phyloP scores from a whole-genome alignment of 2,329 filamentous ascomycete genomes.

The Tolypocladium ovalisporum region DNA sequence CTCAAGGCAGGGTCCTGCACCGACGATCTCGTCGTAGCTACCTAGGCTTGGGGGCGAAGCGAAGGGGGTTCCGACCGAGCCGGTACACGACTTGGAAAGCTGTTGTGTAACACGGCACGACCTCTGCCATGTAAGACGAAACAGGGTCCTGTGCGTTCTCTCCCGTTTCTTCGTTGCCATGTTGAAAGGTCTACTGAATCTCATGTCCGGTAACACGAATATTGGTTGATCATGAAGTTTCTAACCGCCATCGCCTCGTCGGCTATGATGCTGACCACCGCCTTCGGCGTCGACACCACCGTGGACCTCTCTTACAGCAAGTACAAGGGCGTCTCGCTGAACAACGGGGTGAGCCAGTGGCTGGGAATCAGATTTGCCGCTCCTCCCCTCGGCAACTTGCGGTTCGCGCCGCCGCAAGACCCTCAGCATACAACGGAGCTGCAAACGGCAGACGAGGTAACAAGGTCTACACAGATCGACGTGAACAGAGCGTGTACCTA shows the following conservation, averaged over 20 bases:
- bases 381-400: constrained; percentile 51
- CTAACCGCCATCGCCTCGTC: not conserved
- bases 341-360: constrained; percentile 57
- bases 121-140: not conserved
- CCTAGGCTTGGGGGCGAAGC: not conserved
- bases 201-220: not conserved
- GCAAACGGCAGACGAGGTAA: constrained; percentile 44
- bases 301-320: constrained; percentile 58
- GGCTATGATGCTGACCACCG: constrained; percentile 2
- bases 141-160: not conserved
- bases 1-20: not conserved
- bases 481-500: not conserved
- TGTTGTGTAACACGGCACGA: not conserved
- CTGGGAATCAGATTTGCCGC: constrained; percentile 66
- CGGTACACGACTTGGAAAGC: not conserved
- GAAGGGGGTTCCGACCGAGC: not conserved
- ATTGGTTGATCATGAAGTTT: not conserved
- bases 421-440: constrained; percentile 34
- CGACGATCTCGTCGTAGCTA: not conserved
- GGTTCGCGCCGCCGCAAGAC: constrained; percentile 58
- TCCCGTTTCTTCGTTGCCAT: not conserved
- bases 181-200: not conserved
- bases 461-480: constrained; percentile 15
- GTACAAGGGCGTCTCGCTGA: constrained; percentile 46
- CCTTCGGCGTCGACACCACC: constrained; percentile 10